Percentiles rank a stretch among this genome's conserved stretches.
Evolutionary conservation across 352 stramenopile species (phyloP).

Genomic region (Globisporangium emineosum): DNA sequence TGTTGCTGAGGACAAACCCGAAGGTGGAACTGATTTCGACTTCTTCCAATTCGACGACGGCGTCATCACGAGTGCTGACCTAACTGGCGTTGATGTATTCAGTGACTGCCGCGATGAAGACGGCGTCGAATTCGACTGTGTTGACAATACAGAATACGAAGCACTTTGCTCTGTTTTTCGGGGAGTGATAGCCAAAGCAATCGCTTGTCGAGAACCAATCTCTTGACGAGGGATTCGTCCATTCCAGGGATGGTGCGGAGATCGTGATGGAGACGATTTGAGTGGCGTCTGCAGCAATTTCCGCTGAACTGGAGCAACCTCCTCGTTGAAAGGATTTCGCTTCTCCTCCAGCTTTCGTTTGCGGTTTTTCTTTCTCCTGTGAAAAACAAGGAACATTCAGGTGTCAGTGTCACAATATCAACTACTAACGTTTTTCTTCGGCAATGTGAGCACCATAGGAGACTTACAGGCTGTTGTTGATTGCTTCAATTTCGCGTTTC

Average conservation of each 20-base stretch:
- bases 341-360: slow-evolving; percentile 61
- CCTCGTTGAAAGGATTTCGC: slow-evolving; percentile 15
- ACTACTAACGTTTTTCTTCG: neutral
- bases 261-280: slow-evolving; percentile 34
- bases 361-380: slow-evolving; percentile 57
- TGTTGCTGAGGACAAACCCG: slow-evolving; percentile 9
- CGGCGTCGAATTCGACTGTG: slow-evolving; percentile 4
- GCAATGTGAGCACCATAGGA: neutral
- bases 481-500: slow-evolving; percentile 69
- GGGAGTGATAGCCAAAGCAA: slow-evolving; percentile 15
- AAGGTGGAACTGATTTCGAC: slow-evolving; percentile 17
- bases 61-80: slow-evolving; percentile 10
- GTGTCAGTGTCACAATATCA: neutral
- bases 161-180: neutral
- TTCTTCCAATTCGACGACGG: slow-evolving; percentile 22
- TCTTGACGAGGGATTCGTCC: slow-evolving; percentile 25
- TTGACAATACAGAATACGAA: slow-evolving; percentile 13
- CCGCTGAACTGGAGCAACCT: slow-evolving; percentile 46
- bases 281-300: slow-evolving; percentile 76
- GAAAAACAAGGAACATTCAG: neutral
- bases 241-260: slow-evolving; percentile 42
- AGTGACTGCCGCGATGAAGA: neutral
- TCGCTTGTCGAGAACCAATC: neutral
- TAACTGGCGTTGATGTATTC: slow-evolving; percentile 23
- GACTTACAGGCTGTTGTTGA: slow-evolving; percentile 80